Evolutionary conservation across 768 basidiomycete species (phyloP).

Genomic region (Podaxis carcinomalis): DNA sequence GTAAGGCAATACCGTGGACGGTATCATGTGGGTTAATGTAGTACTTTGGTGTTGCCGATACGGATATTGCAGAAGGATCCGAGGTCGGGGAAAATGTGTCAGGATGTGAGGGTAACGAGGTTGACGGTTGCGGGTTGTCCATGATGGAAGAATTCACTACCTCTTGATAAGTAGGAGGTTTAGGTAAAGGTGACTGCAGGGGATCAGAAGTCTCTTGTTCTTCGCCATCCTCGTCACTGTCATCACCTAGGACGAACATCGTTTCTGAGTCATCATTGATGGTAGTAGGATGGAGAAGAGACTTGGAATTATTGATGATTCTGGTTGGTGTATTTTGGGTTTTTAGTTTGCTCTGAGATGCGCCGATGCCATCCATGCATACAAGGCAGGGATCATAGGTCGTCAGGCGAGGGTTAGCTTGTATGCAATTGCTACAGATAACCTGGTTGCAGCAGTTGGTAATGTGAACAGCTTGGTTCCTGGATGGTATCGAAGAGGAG

Average conservation of each 20-base stretch:
- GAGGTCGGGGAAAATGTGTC: background rate
- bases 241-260: slow-evolving; percentile 63
- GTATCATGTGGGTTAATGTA: slow-evolving; percentile 56
- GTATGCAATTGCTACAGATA: slow-evolving; percentile 60
- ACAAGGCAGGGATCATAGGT: slow-evolving; percentile 71
- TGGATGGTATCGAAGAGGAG: slow-evolving; percentile 48
- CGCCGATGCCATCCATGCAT: slow-evolving; percentile 57
- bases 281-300: slow-evolving; percentile 14
- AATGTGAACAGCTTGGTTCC: slow-evolving; percentile 30
- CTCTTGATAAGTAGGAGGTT: slow-evolving; percentile 12
- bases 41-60: slow-evolving; percentile 33
- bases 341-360: slow-evolving; percentile 20
- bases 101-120: background rate
- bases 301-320: background rate
- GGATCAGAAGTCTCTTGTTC: slow-evolving; percentile 14
- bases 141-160: background rate
- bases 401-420: slow-evolving; percentile 55
- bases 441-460: slow-evolving; percentile 63
- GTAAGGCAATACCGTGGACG: slow-evolving; percentile 58
- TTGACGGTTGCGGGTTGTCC: background rate
- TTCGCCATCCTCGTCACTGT: slow-evolving; percentile 46
- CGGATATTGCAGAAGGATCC: background rate
- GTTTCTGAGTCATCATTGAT: slow-evolving; percentile 51
- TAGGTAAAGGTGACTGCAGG: background rate
- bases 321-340: slow-evolving; percentile 3